Percentiles rank a stretch among this genome's conserved stretches.
Conservation (phyloP, 441 rosid genomes). For the Rhodomyrtus psidioides region DNA sequence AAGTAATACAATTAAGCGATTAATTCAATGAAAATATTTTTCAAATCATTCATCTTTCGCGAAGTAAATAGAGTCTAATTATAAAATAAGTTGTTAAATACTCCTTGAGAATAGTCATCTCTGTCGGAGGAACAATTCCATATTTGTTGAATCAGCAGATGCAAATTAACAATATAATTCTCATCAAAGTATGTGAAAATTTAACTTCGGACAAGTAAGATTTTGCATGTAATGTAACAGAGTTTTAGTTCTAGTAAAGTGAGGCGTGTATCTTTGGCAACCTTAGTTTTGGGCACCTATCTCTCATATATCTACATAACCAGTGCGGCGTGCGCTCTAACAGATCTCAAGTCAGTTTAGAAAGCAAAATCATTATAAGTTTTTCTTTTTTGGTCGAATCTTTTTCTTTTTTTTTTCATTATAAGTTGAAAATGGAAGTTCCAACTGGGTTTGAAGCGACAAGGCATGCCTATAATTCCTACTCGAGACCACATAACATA, state of each 20-base stretch:
- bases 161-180: background rate
- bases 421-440: background rate
- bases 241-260: background rate
- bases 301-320: background rate
- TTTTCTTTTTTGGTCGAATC: no score
- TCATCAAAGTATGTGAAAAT: background rate
- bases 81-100: background rate
- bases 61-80: no score
- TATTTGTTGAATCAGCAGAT: background rate
- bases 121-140: background rate
- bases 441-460: background rate
- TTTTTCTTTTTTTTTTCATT: background rate
- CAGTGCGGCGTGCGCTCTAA: background rate
- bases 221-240: background rate
- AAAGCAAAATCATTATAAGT: background rate
- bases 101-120: background rate
- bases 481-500: background rate
- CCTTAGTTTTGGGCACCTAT: background rate
- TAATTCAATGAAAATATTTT: no score
- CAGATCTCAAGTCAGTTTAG: background rate
- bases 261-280: background rate
- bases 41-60: no score
- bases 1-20: no score
- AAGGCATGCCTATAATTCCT: background rate
- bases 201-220: background rate